These are phyloP conservation scores for Arbutus unedo DNA, from an alignment of 148 eudicot species.

Conservation along the genomic window DNA sequence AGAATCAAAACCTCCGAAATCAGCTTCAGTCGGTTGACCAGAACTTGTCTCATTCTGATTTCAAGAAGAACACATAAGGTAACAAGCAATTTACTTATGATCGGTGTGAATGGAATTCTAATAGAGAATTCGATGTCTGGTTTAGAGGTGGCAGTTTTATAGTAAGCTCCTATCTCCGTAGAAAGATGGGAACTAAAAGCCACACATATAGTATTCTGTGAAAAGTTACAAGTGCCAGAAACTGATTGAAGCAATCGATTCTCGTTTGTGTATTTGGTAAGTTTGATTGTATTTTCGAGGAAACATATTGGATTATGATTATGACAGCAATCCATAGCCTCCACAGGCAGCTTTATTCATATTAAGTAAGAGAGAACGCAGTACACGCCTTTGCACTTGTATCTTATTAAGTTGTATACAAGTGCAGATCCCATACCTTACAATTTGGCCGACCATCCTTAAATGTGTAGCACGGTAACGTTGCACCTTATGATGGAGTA, in stretches of 20 bases:
- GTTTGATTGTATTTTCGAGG: not conserved
- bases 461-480: not conserved
- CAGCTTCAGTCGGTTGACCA: slow-evolving; percentile 28
- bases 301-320: not conserved
- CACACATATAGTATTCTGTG: not conserved
- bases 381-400: not conserved
- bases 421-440: not conserved
- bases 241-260: not conserved
- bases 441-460: not conserved
- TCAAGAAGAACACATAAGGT: slow-evolving; percentile 18
- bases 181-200: not conserved
- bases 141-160: not conserved
- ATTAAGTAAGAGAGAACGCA: not conserved
- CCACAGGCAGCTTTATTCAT: not conserved
- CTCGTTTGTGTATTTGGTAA: not conserved
- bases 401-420: not conserved
- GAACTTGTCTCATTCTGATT: slow-evolving; percentile 17
- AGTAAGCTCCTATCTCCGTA: not conserved
- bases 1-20: slow-evolving; percentile 30
- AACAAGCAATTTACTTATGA: not conserved
- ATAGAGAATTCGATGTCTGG: not conserved
- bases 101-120: not conserved
- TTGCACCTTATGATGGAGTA: not conserved
- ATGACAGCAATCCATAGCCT: not conserved
- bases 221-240: not conserved